Evolutionary conservation across 2,329 filamentous ascomycete genomes (phyloP), one percentile per base, ranked within the genome.

Genomic region (Fusarium pseudocircinatum): DNA sequence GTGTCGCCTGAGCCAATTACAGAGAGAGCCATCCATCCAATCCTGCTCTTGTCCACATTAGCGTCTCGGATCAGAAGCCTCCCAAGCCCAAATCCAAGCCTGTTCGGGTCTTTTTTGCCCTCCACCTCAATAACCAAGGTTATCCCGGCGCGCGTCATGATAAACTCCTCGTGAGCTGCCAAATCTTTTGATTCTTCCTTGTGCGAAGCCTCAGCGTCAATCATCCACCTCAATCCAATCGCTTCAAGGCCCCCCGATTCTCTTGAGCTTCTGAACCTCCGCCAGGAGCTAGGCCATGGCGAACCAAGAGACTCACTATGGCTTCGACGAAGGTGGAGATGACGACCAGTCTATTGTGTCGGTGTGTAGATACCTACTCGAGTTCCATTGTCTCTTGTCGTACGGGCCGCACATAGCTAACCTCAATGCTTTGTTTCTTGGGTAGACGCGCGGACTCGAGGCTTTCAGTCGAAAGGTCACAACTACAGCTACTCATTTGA

Each of bases 391-490:
- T 70, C 67, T 59, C 56, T 49, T 54, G 11, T 60, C 54, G 66
- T 65, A 53, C 50, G 46, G 42, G 56, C 61, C 53, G 53, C 71
- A 53, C 70, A 63, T 62, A 50, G 69, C 73, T 70, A 69, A 75
- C 69, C 62, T 50, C 60, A 60, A 70, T 74, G 65, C 68, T 64
- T 69, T 36, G 56, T 34, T 59, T 40, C 66, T 71, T 64, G 72
- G 54, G 57, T 78, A 97, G 95, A 91, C 94, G 62, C 93, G 94
- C 78, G 94, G 96, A 74, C 86, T 98, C 77, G 95, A 98, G 84
- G 93, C 94, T 62, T 98, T 99, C 83, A 91, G 95, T 75, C 92
- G 96, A 80, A 99, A 98, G 84, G 95, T 98, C 72, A 96, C 95
- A 36, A 94, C 94, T 34, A 98, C 96, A 26, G 96, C 96, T 63